Evolutionary conservation across 192 early-diverging fungal genomes (phyloP).

Genomic region (Spizellomyces punctatus): DNA sequence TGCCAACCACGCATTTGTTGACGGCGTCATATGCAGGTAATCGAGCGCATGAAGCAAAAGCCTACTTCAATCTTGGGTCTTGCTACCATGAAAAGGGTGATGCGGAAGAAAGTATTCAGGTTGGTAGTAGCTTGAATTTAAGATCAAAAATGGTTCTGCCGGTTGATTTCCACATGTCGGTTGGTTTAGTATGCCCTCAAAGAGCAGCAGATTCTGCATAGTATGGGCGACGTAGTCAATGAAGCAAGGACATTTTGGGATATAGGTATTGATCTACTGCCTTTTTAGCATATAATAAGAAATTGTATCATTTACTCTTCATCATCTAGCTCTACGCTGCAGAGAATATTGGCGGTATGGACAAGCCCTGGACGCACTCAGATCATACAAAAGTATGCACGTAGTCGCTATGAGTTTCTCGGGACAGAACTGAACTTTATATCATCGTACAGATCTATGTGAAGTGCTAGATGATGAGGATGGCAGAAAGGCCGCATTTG

Average conservation of each 20-base stretch:
- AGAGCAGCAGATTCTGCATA: conserved; percentile 18
- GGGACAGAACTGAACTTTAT: not conserved
- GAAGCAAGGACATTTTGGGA: conserved; percentile 3
- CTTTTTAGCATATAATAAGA: no score
- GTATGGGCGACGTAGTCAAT: conserved; percentile 13
- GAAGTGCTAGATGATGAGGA: conserved; percentile 18
- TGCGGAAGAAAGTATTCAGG: not conserved
- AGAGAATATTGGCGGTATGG: not conserved
- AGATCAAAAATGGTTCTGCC: no score
- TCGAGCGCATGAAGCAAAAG: conserved; percentile 18
- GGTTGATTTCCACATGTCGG: no score
- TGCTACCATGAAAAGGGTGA: not conserved
- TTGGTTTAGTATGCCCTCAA: not conserved
- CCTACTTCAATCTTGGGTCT: conserved; percentile 16
- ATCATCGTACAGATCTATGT: not conserved
- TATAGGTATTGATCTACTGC: not conserved
- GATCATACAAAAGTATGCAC: not conserved
- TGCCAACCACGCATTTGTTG: no score
- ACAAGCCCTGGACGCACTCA: not conserved
- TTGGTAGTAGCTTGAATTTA: not conserved
- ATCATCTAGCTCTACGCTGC: not conserved
- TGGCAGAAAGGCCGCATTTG: not conserved
- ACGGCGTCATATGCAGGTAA: not conserved
- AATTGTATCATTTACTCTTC: no score
- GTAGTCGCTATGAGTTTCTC: not conserved